Evolutionary conservation across 306 rosid species (phyloP).

Genomic region (Gastrolobium bilobum): DNA sequence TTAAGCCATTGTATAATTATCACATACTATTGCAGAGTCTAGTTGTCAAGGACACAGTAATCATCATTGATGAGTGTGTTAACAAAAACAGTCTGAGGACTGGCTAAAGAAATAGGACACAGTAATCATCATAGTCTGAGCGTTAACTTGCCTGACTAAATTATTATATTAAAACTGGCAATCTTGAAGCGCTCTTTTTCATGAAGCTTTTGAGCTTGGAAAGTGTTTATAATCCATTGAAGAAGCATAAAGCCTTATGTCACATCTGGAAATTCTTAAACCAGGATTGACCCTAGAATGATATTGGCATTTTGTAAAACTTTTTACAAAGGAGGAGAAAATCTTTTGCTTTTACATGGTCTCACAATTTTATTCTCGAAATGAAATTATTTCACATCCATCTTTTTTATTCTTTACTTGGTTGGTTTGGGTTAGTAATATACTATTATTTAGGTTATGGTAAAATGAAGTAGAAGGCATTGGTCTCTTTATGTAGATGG

Average conservation of each 20-base stretch:
- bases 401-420: constrained; percentile 25
- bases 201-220: neutral
- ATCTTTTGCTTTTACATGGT: constrained; percentile 1
- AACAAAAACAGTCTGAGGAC: constrained; percentile 3
- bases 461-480: constrained; percentile 41
- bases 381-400: constrained; percentile 5
- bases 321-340: neutral
- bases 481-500: constrained; percentile 36
- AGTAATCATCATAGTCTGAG: no score
- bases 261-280: constrained; percentile 17
- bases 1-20: constrained; percentile 27
- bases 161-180: constrained; percentile 23
- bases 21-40: constrained; percentile 39
- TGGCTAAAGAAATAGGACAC: constrained; percentile 6
- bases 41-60: constrained; percentile 20
- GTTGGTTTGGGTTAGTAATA: constrained; percentile 39
- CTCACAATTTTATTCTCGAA: neutral
- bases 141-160: neutral
- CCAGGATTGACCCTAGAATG: constrained; percentile 4
- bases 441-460: constrained; percentile 30
- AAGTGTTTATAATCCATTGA: constrained; percentile 23
- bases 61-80: constrained; percentile 20
- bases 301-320: neutral
- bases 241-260: constrained; percentile 2
- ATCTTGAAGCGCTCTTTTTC: constrained; percentile 6